Base-by-base conservation (phyloP, 2,329 filamentous ascomycete species). In the Diaporthe sp. region DNA sequence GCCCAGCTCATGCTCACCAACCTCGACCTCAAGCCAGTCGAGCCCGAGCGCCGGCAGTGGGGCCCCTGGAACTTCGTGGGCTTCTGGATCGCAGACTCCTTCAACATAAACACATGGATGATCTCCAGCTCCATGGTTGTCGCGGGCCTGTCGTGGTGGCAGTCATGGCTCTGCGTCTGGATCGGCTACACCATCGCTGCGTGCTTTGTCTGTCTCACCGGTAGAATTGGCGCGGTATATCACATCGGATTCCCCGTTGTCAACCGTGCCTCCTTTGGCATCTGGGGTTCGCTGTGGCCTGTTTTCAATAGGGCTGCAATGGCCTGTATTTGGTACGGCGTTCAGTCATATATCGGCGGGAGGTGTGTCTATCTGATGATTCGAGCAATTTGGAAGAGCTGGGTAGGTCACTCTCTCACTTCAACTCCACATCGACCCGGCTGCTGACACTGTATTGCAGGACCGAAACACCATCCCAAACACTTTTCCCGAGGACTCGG, bases 21-120 rank as follows among this genome's bases (percentile, higher is more conserved):
- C 83, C 86, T 94, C 83, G 94, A 97, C 84, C 88, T 97, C 78
- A 95, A 95, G 82, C 88, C 92, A 80, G 95, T 98, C 71, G 95
- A 97, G 82, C 92, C 92, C 22, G 91, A 91, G 78, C 91, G 95
- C 75, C 92, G 96, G 73, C 91, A 94, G 89, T 98, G 96, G 95
- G 92, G 92, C 25, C 86, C 93, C 42, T 95, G 94, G 91, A 98
- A 98, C 84, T 98, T 95, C 82, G 93, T 98, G 55, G 94, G 92
- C 19, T 97, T 97, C 82, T 96, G 94, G 94, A 90, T 97, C 80
- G 93, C 94, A 42, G 94, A 96, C 84, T 94, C 92, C 0, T 95
- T 96, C 86, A 96, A 96, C 83, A 95, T 97, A 82, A 97, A 96
- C 84, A 97, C 95, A 2, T 97, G 95, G 95, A 98, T 97, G 94